Evolutionary conservation across 768 basidiomycete species (phyloP).

Genomic region (Leccinum longicurvipes): DNA sequence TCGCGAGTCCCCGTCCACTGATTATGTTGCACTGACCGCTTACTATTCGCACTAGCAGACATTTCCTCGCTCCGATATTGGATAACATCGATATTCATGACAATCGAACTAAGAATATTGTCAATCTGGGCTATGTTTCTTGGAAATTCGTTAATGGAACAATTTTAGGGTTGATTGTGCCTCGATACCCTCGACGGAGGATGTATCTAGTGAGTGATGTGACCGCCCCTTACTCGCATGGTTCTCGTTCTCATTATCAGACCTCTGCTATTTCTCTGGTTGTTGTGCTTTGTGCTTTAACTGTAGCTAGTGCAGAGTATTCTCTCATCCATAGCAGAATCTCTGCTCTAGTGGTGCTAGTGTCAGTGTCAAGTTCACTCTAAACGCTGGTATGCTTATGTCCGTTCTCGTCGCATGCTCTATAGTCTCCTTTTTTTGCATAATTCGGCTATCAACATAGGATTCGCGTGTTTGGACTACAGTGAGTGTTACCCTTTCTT

Average conservation of each 20-base stretch:
- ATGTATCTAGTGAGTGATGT: not conserved
- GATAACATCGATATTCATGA: not conserved
- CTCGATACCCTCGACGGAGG: not conserved
- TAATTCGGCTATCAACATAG: not conserved
- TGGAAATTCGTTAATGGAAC: not conserved
- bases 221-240: not conserved
- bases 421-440: not conserved
- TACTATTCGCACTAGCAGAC: not conserved
- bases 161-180: not conserved
- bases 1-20: not conserved
- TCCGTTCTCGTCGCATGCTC: not conserved
- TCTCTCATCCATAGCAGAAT: not conserved
- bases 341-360: not conserved
- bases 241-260: not conserved
- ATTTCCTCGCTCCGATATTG: not conserved
- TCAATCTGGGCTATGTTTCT: not conserved
- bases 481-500: not conserved
- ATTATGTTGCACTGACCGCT: not conserved
- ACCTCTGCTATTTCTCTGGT: not conserved
- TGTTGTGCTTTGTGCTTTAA: not conserved
- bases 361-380: not conserved
- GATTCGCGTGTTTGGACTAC: not conserved
- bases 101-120: not conserved
- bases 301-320: not conserved
- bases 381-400: not conserved